Evolutionary conservation across 257 asterid species (phyloP).

Genomic region (Perilla frutescens): DNA sequence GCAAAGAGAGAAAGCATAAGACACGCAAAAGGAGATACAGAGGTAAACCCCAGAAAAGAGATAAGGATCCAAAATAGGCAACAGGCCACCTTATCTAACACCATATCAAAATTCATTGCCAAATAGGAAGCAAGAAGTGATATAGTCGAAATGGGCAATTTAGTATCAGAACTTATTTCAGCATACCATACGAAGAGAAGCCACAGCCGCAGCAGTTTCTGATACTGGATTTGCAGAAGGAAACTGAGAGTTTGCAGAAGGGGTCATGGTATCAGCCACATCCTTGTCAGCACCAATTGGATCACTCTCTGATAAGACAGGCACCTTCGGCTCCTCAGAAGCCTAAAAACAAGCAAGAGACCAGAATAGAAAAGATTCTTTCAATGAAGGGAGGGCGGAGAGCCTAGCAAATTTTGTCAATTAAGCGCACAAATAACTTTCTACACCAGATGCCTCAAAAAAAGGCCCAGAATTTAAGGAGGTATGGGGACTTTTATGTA

Average conservation of each 20-base stretch:
- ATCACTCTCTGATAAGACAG: constrained; percentile 57
- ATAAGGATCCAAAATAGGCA: constrained; percentile 4
- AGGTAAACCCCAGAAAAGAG: background rate
- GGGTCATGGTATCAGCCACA: constrained; percentile 48
- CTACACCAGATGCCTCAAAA: background rate
- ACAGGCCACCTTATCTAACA: background rate
- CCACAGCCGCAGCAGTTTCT: constrained; percentile 78
- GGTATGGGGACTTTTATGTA: constrained; percentile 27
- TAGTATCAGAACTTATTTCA: constrained; percentile 26
- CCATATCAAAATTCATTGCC: background rate
- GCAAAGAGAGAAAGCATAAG: background rate
- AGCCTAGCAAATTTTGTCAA: background rate
- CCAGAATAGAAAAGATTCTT: constrained; percentile 6
- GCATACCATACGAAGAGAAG: constrained; percentile 89
- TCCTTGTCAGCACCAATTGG: constrained; percentile 56
- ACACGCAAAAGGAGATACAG: constrained; percentile 11
- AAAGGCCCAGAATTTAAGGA: constrained; percentile 25
- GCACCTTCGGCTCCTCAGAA: constrained; percentile 50
- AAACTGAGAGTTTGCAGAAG: constrained; percentile 60
- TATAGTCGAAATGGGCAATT: constrained; percentile 9
- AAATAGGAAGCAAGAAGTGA: constrained; percentile 6
- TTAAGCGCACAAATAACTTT: background rate
- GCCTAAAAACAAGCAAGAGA: constrained; percentile 53
- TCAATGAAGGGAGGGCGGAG: background rate
- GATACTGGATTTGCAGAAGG: constrained; percentile 63